phyloP scores from a whole-genome alignment of 106 monocot species.

The Dioscorea alata region DNA sequence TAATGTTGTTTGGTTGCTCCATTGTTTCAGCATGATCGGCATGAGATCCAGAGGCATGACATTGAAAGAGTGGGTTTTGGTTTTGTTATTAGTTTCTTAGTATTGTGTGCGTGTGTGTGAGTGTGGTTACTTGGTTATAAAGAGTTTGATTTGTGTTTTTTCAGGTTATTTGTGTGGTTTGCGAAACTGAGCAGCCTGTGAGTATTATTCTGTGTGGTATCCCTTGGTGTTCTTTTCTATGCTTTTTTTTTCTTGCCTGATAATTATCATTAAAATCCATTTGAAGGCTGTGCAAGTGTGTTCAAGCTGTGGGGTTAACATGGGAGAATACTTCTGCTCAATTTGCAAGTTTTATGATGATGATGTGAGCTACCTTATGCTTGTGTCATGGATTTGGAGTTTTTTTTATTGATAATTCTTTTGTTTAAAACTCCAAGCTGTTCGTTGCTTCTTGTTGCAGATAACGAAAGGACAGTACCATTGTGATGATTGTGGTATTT shows the following conservation, averaged over 20 bases:
- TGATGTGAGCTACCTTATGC: conserved; percentile 36
- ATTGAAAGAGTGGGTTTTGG: conserved; percentile 30
- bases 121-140: background rate
- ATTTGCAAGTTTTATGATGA: conserved; percentile 87
- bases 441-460: conserved; percentile 24
- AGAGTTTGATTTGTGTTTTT: background rate
- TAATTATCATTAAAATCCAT: background rate
- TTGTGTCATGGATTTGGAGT: background rate
- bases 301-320: conserved; percentile 72
- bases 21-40: conserved; percentile 26
- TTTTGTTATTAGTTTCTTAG: background rate
- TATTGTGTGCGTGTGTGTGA: too few relatives aligned
- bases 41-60: conserved; percentile 50
- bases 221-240: background rate
- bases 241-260: background rate
- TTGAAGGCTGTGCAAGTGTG: conserved; percentile 50
- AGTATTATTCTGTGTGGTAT: background rate
- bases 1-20: background rate
- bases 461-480: conserved; percentile 58
- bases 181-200: conserved; percentile 65
- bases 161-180: conserved; percentile 55
- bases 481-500: conserved; percentile 78
- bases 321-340: conserved; percentile 79
- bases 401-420: background rate
- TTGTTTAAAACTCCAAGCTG: background rate